phyloP scores from a whole-genome alignment of 2,329 filamentous ascomycete genomes.

The Paraphaeosphaeria sporulosa region DNA sequence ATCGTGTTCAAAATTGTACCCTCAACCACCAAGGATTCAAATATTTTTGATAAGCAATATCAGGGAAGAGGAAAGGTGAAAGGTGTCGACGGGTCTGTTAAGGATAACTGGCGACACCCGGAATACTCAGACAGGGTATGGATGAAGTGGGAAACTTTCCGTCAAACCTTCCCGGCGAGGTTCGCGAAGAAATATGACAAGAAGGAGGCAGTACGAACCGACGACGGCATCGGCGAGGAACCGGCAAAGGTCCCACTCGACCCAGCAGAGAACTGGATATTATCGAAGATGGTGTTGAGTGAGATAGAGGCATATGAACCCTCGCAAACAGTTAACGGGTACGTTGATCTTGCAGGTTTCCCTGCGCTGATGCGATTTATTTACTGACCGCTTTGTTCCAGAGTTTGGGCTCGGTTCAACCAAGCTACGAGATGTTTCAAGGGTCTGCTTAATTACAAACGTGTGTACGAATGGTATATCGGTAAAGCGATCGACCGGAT shows the following conservation, averaged over 20 bases:
- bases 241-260: constrained; percentile 17
- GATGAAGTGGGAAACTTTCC: constrained; percentile 59
- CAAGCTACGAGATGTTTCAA: constrained; percentile 75
- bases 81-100: constrained; percentile 14
- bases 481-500: constrained; percentile 67
- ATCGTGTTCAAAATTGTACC: constrained; percentile 66
- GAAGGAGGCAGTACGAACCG: background rate
- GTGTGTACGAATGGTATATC: constrained; percentile 69
- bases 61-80: constrained; percentile 24
- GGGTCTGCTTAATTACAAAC: constrained; percentile 72
- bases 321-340: constrained; percentile 62
- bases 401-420: constrained; percentile 70
- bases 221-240: constrained; percentile 18
- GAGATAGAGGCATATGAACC: constrained; percentile 66
- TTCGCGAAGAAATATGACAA: background rate
- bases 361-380: too few relatives aligned
- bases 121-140: constrained; percentile 27
- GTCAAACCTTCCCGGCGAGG: background rate
- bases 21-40: constrained; percentile 32
- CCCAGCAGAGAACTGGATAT: constrained; percentile 62
- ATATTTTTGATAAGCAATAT: constrained; percentile 62
- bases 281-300: constrained; percentile 68
- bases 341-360: constrained; percentile 26
- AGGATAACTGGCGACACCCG: constrained; percentile 1
- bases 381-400: constrained; percentile 25